These are phyloP conservation scores for Vaccinium macrocarpon DNA, from an alignment of 148 eudicot species.

Conservation along the genomic window DNA sequence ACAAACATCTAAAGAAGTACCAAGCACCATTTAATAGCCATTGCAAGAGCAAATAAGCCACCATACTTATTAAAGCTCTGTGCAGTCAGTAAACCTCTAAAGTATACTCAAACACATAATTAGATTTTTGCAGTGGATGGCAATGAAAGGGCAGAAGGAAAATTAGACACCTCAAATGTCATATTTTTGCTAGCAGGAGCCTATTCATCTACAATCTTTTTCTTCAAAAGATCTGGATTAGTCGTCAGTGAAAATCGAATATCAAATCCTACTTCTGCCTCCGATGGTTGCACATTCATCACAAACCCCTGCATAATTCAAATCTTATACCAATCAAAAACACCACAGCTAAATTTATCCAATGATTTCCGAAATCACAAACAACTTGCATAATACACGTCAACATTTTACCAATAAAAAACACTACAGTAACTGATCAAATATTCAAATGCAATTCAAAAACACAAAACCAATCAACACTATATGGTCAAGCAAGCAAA, in stretches of 20 bases:
- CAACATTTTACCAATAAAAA: no score
- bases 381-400: no score
- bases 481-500: no score
- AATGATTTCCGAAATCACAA: no score
- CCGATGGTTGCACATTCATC: conserved; percentile 98
- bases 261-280: conserved; percentile 89
- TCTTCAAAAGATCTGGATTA: conserved; percentile 57
- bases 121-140: conserved; percentile 1
- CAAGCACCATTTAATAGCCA: neutral
- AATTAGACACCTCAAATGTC: conserved; percentile 57
- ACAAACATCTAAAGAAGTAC: no score
- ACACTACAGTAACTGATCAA: no score
- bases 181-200: conserved; percentile 92
- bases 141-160: conserved; percentile 3
- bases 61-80: no score
- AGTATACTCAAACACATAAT: neutral
- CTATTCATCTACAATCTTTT: conserved; percentile 79
- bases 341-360: neutral
- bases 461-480: no score
- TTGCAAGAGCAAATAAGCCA: neutral
- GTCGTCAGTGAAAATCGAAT: conserved; percentile 68
- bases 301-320: conserved; percentile 63
- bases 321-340: neutral
- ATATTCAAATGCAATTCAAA: no score
- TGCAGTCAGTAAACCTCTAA: neutral